Conservation (phyloP, 371 early-diverging fungal species). For the Dichotomocladium elegans region DNA sequence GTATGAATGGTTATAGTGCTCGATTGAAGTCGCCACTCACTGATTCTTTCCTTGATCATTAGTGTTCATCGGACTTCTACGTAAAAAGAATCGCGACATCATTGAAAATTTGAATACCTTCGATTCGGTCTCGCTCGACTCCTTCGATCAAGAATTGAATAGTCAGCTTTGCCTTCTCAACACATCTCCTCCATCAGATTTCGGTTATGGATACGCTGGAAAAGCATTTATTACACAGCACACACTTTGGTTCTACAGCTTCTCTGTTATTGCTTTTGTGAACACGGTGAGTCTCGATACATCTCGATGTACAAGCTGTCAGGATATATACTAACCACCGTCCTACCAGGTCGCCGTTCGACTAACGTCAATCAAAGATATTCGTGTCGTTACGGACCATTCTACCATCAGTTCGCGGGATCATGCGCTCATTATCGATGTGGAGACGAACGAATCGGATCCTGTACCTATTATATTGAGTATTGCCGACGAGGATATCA, state of each 20-base stretch:
- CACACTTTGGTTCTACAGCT: slow-evolving; percentile 42
- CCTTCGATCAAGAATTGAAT: neutral
- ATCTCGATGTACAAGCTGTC: neutral
- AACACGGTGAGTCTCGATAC: slow-evolving; percentile 25
- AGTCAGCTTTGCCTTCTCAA: neutral
- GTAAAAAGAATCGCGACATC: neutral
- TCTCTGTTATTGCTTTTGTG: slow-evolving; percentile 29
- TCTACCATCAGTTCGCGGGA: neutral
- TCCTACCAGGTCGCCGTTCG: slow-evolving; percentile 22
- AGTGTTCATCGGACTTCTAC: neutral
- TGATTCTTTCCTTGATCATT: neutral
- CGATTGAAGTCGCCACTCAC: neutral
- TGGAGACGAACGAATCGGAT: slow-evolving; percentile 5
- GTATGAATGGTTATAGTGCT: slow-evolving; percentile 15
- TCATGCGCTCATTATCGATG: slow-evolving; percentile 10
- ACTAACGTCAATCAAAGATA: slow-evolving; percentile 26
- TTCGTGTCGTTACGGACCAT: slow-evolving; percentile 10
- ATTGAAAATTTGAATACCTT: neutral
- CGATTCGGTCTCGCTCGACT: neutral
- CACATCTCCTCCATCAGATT: slow-evolving; percentile 11
- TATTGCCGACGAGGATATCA: slow-evolving; percentile 15
- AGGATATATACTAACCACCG: neutral
- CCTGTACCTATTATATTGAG: neutral
- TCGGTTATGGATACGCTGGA: slow-evolving; percentile 35
- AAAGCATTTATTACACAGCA: slow-evolving; percentile 36